Percentiles rank a stretch among this genome's conserved stretches.
Conservation (phyloP, 352 stramenopile genomes). For the Globisporangium paddicum region DNA sequence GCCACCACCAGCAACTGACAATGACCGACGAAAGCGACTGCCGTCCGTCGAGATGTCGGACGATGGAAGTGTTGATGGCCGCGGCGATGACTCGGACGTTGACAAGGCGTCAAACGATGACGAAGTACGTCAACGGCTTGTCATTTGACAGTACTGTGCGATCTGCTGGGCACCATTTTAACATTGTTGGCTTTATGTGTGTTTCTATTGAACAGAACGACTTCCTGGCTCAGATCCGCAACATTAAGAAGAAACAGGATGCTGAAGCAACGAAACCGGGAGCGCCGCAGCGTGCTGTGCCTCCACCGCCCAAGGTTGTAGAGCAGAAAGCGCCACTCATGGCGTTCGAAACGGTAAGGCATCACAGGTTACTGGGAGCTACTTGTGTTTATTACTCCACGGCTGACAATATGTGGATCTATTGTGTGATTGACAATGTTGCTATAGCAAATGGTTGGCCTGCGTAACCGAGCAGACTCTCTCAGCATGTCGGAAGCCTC, state of each 20-base stretch:
- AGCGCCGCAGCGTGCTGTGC: conserved; percentile 16
- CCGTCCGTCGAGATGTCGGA: conserved; percentile 81
- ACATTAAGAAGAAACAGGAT: conserved; percentile 82
- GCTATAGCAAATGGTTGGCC: conserved; percentile 82
- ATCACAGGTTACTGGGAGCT: background rate
- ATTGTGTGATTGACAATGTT: conserved; percentile 5
- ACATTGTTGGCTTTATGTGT: background rate
- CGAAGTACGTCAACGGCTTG: conserved; percentile 25
- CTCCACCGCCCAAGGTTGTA: conserved; percentile 36
- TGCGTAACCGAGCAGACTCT: conserved; percentile 71
- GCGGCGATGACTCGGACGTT: conserved; percentile 29
- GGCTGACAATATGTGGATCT: conserved; percentile 8
- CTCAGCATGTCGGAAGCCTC: conserved; percentile 82
- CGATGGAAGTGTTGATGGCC: conserved; percentile 56
- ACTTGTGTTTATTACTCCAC: background rate
- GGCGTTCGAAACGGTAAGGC: conserved; percentile 54
- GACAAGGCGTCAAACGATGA: conserved; percentile 67
- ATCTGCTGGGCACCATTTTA: background rate
- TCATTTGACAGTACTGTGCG: background rate
- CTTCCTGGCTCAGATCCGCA: conserved; percentile 73
- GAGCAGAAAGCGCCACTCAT: conserved; percentile 52
- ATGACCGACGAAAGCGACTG: conserved; percentile 32
- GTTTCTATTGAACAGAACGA: conserved; percentile 34
- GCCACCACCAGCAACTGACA: conserved; percentile 36
- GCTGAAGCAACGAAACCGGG: conserved; percentile 25